Percentiles rank a stretch among this genome's conserved stretches.
These are phyloP conservation scores for Rhodotorula babjevae DNA, from an alignment of 768 basidiomycete genomes.

Conservation along the genomic window DNA sequence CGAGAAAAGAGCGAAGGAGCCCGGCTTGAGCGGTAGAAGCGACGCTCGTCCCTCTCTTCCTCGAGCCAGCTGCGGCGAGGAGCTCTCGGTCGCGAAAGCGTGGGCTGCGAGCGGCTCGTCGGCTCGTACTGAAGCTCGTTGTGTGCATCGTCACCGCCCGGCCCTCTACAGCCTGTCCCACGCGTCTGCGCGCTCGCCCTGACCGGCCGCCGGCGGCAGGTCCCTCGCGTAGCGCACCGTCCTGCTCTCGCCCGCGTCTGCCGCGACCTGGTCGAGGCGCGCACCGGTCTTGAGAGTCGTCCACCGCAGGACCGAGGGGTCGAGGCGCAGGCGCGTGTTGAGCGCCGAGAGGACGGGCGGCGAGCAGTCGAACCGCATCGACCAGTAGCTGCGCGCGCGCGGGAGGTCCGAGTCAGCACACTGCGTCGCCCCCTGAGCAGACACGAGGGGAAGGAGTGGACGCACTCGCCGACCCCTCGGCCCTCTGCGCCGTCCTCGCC, in stretches of 20 bases:
- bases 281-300: conserved; percentile 73
- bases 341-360: conserved; percentile 64
- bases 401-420: not conserved
- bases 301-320: conserved; percentile 75
- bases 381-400: conserved; percentile 65
- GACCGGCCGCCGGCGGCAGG: not conserved
- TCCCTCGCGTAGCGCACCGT: conserved; percentile 12
- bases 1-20: too few species aligned
- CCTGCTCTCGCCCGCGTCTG: conserved; percentile 1
- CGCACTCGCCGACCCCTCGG: conserved; percentile 67
- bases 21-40: too few species aligned
- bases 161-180: not conserved
- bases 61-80: too few species aligned
- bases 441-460: conserved; percentile 40
- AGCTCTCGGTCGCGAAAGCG: too few species aligned
- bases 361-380: conserved; percentile 81
- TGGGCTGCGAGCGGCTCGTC: too few species aligned
- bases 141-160: not conserved
- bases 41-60: too few species aligned
- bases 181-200: not conserved
- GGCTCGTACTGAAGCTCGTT: too few species aligned
- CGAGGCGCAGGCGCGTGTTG: conserved; percentile 64
- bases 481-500: conserved; percentile 16
- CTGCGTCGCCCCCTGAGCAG: too few species aligned
- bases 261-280: conserved; percentile 63